Percentiles rank a stretch among this genome's conserved stretches.
Conservation (phyloP, 2,329 filamentous ascomycete genomes). For the Sporothrix protearum region DNA sequence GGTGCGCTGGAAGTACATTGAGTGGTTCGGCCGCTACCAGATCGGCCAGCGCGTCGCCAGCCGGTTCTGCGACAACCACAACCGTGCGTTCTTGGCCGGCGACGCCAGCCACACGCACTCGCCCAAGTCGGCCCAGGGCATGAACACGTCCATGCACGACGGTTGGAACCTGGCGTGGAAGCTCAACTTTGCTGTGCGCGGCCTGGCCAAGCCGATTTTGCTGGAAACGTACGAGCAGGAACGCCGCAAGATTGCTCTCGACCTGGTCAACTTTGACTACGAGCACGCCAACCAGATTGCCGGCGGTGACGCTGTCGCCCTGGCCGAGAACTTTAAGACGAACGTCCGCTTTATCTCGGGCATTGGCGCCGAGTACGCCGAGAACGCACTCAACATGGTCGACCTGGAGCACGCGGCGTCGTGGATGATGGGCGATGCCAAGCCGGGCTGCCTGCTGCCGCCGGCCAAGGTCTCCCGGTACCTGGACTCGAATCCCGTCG, state of each 20-base stretch:
- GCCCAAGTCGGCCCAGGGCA: slow-evolving; percentile 63
- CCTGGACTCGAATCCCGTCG: slow-evolving; percentile 73
- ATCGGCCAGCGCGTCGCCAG: slow-evolving; percentile 69
- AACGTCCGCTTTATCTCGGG: slow-evolving; percentile 67
- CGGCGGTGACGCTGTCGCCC: slow-evolving; percentile 54
- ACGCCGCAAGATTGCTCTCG: slow-evolving; percentile 58
- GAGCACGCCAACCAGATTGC: slow-evolving; percentile 44
- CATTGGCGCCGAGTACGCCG: slow-evolving; percentile 57
- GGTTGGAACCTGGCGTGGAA: slow-evolving; percentile 63
- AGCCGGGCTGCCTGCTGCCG: slow-evolving; percentile 55
- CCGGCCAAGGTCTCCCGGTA: slow-evolving; percentile 70
- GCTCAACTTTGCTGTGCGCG: slow-evolving; percentile 52
- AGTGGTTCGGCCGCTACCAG: slow-evolving; percentile 72
- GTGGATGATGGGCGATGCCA: slow-evolving; percentile 41
- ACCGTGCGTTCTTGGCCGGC: slow-evolving; percentile 59
- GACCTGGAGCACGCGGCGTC: slow-evolving; percentile 33
- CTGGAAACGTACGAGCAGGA: slow-evolving; percentile 62
- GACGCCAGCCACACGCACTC: slow-evolving; percentile 66
- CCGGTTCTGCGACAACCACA: slow-evolving; percentile 60
- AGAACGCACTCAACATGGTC: slow-evolving; percentile 47
- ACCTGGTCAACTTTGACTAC: slow-evolving; percentile 57
- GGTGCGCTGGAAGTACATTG: slow-evolving; percentile 55
- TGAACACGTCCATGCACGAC: slow-evolving; percentile 60
- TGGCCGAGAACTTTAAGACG: slow-evolving; percentile 61
- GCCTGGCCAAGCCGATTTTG: slow-evolving; percentile 52